These are phyloP conservation scores for Platanus orientalis DNA, from an alignment of 164 flowering plant genomes.

Conservation along the genomic window DNA sequence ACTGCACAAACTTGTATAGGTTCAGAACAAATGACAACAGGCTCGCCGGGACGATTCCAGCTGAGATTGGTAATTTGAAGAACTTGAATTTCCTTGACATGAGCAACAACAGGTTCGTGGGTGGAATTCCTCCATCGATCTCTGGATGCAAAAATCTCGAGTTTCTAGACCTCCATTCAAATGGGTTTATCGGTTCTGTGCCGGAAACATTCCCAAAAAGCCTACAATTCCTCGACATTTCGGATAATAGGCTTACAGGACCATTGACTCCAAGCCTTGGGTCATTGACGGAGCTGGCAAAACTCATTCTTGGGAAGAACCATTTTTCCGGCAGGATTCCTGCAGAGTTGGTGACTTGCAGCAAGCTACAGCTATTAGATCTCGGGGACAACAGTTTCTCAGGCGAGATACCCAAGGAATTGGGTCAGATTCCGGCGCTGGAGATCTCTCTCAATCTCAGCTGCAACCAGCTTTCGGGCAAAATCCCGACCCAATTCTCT, in stretches of 20 bases:
- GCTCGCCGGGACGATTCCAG: slow-evolving; percentile 69
- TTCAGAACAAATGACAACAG: slow-evolving; percentile 55
- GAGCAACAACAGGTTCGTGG: slow-evolving; percentile 58
- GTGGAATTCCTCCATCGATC: slow-evolving; percentile 62
- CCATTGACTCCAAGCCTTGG: slow-evolving; percentile 45
- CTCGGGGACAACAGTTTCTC: slow-evolving; percentile 64
- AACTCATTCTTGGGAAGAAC: slow-evolving; percentile 60
- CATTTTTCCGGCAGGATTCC: slow-evolving; percentile 70
- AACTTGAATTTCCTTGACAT: slow-evolving; percentile 70
- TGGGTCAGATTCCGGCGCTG: slow-evolving; percentile 64
- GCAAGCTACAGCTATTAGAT: slow-evolving; percentile 60
- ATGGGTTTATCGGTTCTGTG: slow-evolving; percentile 57
- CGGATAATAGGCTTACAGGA: slow-evolving; percentile 73
- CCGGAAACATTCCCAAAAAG: slow-evolving; percentile 56
- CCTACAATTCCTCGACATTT: slow-evolving; percentile 68
- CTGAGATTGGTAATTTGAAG: slow-evolving; percentile 69
- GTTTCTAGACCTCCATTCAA: slow-evolving; percentile 78
- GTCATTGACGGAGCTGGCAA: slow-evolving; percentile 49
- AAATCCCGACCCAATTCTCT: slow-evolving; percentile 58
- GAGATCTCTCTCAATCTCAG: slow-evolving; percentile 88
- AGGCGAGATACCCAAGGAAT: slow-evolving; percentile 69
- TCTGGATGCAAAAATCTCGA: slow-evolving; percentile 60
- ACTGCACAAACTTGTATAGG: slow-evolving; percentile 63
- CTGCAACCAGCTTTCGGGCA: slow-evolving; percentile 69
- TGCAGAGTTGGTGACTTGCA: slow-evolving; percentile 61